Evolutionary conservation across 768 basidiomycete genomes (phyloP).

Genomic region (Suillus luteus): DNA sequence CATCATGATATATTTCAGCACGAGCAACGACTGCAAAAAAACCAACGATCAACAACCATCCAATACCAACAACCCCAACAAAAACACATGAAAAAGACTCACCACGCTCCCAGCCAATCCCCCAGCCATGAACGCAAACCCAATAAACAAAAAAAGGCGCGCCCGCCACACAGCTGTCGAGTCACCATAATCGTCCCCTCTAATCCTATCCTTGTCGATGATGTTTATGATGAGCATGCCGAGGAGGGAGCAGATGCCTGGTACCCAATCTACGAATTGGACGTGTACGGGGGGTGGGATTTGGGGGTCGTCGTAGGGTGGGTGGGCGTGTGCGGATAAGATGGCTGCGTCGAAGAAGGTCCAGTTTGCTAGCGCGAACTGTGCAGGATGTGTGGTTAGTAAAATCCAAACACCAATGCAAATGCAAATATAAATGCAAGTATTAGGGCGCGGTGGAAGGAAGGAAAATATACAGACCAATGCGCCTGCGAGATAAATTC

Average conservation of each 20-base stretch:
- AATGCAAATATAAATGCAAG: too few relatives aligned
- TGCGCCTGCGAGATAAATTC: slow-evolving; percentile 90
- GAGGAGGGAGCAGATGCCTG: slow-evolving; percentile 88
- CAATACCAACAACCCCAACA: too few relatives aligned
- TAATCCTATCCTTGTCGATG: slow-evolving; percentile 91
- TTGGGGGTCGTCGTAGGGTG: slow-evolving; percentile 72
- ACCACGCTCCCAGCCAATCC: slow-evolving; percentile 97
- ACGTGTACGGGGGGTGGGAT: slow-evolving; percentile 78
- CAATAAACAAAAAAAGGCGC: slow-evolving; percentile 86
- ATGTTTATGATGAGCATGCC: slow-evolving; percentile 93
- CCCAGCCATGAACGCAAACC: slow-evolving; percentile 97
- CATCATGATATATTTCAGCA: slow-evolving; percentile 86
- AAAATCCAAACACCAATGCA: too few relatives aligned
- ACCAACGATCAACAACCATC: too few relatives aligned
- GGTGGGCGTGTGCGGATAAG: slow-evolving; percentile 81
- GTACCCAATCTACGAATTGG: slow-evolving; percentile 95
- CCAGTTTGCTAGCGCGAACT: slow-evolving; percentile 97
- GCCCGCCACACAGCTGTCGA: slow-evolving; percentile 90
- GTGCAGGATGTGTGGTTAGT: slow-evolving; percentile 12
- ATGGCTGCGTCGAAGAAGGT: slow-evolving; percentile 92
- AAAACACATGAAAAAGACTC: slow-evolving; percentile 35
- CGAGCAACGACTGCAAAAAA: slow-evolving; percentile 68
- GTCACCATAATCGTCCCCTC: slow-evolving; percentile 81
- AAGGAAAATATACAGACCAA: slow-evolving; percentile 60
- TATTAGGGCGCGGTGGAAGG: too few relatives aligned